These are phyloP conservation scores for Zasmidium cellare DNA, from an alignment of 2,329 filamentous ascomycete genomes.

Conservation along the genomic window DNA sequence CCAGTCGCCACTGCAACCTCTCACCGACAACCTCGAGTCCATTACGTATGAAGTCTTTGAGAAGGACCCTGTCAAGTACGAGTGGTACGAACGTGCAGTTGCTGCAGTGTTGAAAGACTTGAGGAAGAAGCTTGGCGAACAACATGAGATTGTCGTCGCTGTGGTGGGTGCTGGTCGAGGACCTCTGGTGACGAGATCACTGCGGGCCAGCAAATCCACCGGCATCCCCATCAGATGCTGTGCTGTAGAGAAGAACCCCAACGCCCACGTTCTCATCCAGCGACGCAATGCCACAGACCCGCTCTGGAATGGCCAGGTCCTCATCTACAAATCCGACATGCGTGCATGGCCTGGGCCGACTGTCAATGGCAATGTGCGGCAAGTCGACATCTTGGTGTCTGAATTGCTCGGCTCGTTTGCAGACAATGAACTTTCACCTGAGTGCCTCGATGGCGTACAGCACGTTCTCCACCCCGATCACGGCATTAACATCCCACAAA, in stretches of 20 bases:
- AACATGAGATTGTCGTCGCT: constrained; percentile 74
- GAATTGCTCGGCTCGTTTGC: constrained; percentile 94
- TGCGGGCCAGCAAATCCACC: constrained; percentile 75
- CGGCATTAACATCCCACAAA: constrained; percentile 90
- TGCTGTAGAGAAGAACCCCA: constrained; percentile 97
- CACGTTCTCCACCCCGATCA: constrained; percentile 76
- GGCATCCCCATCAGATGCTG: constrained; percentile 81
- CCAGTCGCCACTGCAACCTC: constrained; percentile 88
- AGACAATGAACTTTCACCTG: constrained; percentile 94
- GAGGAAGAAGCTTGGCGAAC: constrained; percentile 74
- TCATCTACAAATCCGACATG: constrained; percentile 95
- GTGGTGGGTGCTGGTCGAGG: constrained; percentile 93
- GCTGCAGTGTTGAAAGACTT: constrained; percentile 80
- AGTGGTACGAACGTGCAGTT: constrained; percentile 88
- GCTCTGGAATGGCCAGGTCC: constrained; percentile 76
- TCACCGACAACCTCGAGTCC: constrained; percentile 95
- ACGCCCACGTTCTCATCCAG: constrained; percentile 90
- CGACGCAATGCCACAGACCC: constrained; percentile 72
- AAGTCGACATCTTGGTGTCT: constrained; percentile 90
- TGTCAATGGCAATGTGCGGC: constrained; percentile 54
- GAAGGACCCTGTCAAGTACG: constrained; percentile 96
- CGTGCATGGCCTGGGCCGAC: constrained; percentile 87
- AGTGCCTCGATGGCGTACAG: constrained; percentile 94
- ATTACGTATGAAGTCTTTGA: constrained; percentile 99
- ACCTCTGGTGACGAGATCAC: constrained; percentile 82